These are phyloP conservation scores for Aspergillus tubingensis DNA, from an alignment of 2,329 filamentous ascomycete species.

Conservation along the genomic window DNA sequence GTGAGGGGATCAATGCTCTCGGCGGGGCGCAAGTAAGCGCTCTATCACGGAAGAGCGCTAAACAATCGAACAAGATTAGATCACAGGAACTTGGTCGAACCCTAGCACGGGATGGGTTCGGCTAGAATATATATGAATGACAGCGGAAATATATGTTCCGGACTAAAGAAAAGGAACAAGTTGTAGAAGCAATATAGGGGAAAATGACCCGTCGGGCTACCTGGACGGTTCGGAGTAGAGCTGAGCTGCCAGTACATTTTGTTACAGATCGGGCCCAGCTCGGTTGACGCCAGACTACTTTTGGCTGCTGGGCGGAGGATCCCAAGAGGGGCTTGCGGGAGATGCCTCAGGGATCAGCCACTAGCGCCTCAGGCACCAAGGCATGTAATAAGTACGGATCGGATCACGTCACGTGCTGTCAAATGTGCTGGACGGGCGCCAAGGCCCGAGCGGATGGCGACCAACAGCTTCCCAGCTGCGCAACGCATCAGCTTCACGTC, in stretches of 20 bases:
- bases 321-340: background rate
- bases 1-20: constrained; percentile 9
- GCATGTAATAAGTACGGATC: background rate
- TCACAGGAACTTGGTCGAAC: background rate
- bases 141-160: background rate
- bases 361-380: constrained; percentile 17
- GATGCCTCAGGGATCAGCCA: background rate
- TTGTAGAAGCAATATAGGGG: background rate
- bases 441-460: constrained; percentile 22
- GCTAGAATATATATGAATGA: background rate
- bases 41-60: constrained; percentile 1
- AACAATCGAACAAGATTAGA: background rate
- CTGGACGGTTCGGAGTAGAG: background rate
- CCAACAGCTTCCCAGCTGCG: constrained; percentile 22
- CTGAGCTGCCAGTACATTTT: too few relatives aligned
- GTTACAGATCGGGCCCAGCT: too few relatives aligned
- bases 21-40: constrained; percentile 11
- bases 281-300: too few relatives aligned
- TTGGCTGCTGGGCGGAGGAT: too few relatives aligned
- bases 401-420: constrained; percentile 13
- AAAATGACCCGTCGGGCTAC: background rate
- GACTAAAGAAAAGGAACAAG: background rate
- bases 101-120: background rate
- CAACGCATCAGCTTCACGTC: constrained; percentile 21
- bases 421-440: constrained; percentile 16